phyloP scores from a whole-genome alignment of 73 alveolate species.

The Loxodes magnus region DNA sequence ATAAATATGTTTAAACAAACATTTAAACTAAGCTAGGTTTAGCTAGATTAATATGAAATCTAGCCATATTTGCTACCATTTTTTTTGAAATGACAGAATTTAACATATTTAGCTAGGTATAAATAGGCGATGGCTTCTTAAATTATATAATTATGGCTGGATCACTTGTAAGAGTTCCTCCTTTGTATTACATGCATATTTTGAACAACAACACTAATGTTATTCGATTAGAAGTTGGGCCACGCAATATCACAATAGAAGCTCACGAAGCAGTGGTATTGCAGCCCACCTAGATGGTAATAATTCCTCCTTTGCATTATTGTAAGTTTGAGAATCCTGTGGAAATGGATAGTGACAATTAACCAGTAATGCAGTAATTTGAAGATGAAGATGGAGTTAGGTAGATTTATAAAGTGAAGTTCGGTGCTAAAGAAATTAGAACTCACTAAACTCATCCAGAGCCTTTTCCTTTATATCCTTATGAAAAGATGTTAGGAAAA shows the following conservation, averaged over 20 bases:
- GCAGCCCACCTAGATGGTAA: conserved; percentile 42
- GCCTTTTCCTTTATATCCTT: conserved; percentile 72
- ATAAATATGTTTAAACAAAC: too few species aligned
- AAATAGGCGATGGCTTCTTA: too few species aligned
- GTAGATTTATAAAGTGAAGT: conserved; percentile 26
- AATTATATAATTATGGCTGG: too few species aligned
- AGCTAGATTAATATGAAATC: too few species aligned
- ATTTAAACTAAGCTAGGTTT: too few species aligned
- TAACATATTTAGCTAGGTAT: too few species aligned
- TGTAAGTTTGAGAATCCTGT: conserved; percentile 59
- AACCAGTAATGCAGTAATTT: conserved; percentile 21
- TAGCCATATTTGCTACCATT: too few species aligned
- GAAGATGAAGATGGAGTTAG: conserved; percentile 33
- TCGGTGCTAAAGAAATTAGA: conserved; percentile 54
- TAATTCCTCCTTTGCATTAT: conserved; percentile 40
- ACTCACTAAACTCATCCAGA: conserved; percentile 37
- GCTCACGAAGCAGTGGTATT: conserved; percentile 36
- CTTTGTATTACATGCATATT: conserved; percentile 65
- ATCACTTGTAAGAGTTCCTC: conserved; percentile 49
- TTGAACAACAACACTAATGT: conserved; percentile 63
- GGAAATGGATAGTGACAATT: conserved; percentile 20
- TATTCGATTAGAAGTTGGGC: conserved; percentile 23
- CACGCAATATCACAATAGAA: conserved; percentile 17
- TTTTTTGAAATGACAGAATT: too few species aligned
- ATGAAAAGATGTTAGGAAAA: conserved; percentile 34